Evolutionary conservation across 2,329 filamentous ascomycete genomes (phyloP), one percentile per base, ranked within the genome.

Genomic region (Cladosporium sp.): DNA sequence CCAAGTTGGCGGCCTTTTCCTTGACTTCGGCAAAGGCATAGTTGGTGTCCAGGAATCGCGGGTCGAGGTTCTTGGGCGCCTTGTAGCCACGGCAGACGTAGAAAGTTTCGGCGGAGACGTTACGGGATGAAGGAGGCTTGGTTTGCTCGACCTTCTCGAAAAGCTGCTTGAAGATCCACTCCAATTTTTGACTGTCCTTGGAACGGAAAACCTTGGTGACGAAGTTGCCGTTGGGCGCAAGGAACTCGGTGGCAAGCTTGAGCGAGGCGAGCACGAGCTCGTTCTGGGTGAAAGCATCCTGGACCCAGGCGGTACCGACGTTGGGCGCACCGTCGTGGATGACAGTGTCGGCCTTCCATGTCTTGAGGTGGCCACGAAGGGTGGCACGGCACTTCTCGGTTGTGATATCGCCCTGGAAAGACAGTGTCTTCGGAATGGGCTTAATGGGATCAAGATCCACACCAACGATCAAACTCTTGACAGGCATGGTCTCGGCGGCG

Each of bases 151-250:
- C 94, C 65, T 94, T 95, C 50, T 83, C 83, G 78, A 99, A 99
- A 0, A 99, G 82, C 74, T 99, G 94, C 72, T 96, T 96, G 79
- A 97, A 92, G 36, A 97, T 92, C 94, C 94, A 99, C 51, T 97
- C 82, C 47, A 99, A 77, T 60, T 91, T 88, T 72, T 97, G 97
- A 79, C 96, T 97, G 72, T 99, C 93, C 72, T 97, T 97, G 36
- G 90, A 96, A 63, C 94, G 81, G 80, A 99, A 99, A 43, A 99
- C 90, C 76, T 99, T 99, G 58, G 93, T 97, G 45, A 97, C 92
- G 65, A 97, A 97, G 8, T 88, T 93, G 64, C 94, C 94, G 47
- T 92, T 91, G 72, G 93, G 88, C 17, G 85, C 82, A 59, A 99
- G 77, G 67, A 99, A 99, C 66, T 99, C 93, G 0, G 92, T 96